A percentile compares a stretch with the other conserved stretches of the same genome.
Evolutionary conservation across 108 stramenopile species (phyloP).

Genomic region (Thalassiosira profunda): DNA sequence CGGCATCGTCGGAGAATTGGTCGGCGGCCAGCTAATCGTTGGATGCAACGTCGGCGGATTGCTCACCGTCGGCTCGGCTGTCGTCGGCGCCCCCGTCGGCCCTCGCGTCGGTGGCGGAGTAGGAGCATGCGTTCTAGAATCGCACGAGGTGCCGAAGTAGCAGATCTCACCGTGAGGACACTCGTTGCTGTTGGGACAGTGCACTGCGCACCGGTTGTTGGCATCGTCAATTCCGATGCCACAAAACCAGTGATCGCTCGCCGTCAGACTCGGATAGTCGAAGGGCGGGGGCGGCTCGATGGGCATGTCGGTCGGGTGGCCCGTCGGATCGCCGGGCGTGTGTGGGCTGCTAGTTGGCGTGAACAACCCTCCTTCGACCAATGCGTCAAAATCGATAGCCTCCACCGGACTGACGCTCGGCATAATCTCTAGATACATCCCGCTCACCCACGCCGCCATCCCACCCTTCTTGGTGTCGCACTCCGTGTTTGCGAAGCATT

Average conservation of each 20-base stretch:
- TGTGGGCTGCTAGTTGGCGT: conserved; percentile 4
- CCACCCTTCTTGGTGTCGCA: conserved; percentile 31
- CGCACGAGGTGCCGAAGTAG: conserved; percentile 30
- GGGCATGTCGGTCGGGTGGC: conserved; percentile 46
- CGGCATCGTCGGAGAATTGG: conserved; percentile 5
- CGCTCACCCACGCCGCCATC: too few species aligned
- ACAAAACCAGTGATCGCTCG: conserved; percentile 48
- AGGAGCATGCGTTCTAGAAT: conserved; percentile 28
- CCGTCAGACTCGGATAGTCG: conserved; percentile 31
- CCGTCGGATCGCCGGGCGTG: conserved; percentile 17
- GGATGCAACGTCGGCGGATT: neutral
- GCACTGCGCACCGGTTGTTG: conserved; percentile 13
- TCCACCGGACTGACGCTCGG: conserved; percentile 12
- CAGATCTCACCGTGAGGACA: conserved; percentile 41
- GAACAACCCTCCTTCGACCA: conserved; percentile 28
- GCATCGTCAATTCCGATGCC: conserved; percentile 29
- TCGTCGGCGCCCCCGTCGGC: conserved; percentile 22
- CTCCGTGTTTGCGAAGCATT: conserved; percentile 40
- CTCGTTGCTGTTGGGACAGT: conserved; percentile 27
- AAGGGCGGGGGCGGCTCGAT: conserved; percentile 43
- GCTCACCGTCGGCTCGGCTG: too few species aligned
- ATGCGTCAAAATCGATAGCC: conserved; percentile 27
- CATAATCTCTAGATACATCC: conserved; percentile 28
- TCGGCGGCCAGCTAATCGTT: conserved; percentile 1
- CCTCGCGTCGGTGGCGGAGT: conserved; percentile 32